Base-by-base conservation (phyloP, 805 yeast species). In the Jamesozyma gamospora region DNA sequence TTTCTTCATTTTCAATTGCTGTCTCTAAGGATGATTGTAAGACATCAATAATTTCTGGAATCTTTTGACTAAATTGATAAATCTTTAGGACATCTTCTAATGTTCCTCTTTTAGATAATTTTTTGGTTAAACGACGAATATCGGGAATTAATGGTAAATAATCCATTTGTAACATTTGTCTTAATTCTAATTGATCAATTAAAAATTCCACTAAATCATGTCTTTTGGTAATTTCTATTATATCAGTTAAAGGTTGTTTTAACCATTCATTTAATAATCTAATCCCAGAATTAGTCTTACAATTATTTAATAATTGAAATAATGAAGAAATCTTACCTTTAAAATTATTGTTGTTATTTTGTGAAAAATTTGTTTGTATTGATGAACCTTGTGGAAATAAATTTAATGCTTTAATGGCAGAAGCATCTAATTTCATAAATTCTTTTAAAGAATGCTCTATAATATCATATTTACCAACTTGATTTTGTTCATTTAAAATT, bases 251-350 rank as follows among this genome's bases (percentile, higher is more conserved):
- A 1, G 99, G 99, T 61, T 92, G 98, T 55, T 90, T 92, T 44
- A 92, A 69, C 98, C 98, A 92, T 54, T 86, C 95, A 13, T 92
- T 79, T 19, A 92, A 70, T 37, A 88, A 63, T 47, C 97, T 71
- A 1, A 90, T 67, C 7, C 99, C 99, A n/a, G 92, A 86, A 2
- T 77, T 71, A 4, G 94, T 81, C 51, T 83, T 86, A 66, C 97
- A 90, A 49, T 79, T 77, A 65, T 92, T 90, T 51, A 92, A 65
- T 33, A 92, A 68, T 19, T 94, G 96, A 56, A 75, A 88, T 32
- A 92, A 63, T 9, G 94, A 82, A 0, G 76, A 58, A 44, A 74
- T 71, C 50, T 66, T 65, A 4, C 66, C 53, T 28, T 52, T 44
- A 17, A 45, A 47, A 26, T 48, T 48, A 31, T 37, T n/a, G 19